Evolutionary conservation across 2,329 filamentous ascomycete genomes (phyloP).

Genomic region (Colletotrichum ledebouriae): DNA sequence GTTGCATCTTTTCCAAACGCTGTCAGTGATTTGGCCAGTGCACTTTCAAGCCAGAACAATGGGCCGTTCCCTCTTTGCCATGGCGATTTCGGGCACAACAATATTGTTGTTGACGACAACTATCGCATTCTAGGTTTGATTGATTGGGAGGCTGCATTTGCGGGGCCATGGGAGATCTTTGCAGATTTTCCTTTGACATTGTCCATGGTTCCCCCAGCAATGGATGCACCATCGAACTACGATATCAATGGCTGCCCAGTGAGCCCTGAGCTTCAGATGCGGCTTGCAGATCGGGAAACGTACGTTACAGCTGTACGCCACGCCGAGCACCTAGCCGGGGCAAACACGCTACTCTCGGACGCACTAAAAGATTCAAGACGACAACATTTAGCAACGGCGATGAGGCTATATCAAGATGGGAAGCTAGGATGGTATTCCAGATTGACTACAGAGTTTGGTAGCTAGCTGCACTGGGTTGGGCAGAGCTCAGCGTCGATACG

Average conservation of each 20-base stretch:
- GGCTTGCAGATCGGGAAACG: conserved; percentile 9
- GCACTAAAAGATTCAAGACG: conserved; percentile 5
- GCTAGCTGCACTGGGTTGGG: too few species aligned
- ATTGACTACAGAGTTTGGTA: conserved; percentile 5
- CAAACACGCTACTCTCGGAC: neutral
- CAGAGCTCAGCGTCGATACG: too few species aligned
- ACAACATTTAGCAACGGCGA: conserved; percentile 1
- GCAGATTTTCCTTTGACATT: conserved; percentile 24
- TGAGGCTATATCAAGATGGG: conserved; percentile 15
- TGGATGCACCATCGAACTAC: conserved; percentile 23
- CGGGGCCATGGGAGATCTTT: conserved; percentile 37
- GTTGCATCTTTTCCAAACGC: conserved; percentile 18
- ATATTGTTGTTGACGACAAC: conserved; percentile 46
- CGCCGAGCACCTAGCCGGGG: neutral
- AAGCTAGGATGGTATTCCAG: conserved; percentile 25
- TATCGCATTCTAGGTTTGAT: conserved; percentile 46
- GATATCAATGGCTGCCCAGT: conserved; percentile 7
- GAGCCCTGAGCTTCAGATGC: conserved; percentile 3
- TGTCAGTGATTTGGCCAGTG: conserved; percentile 2
- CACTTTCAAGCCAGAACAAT: neutral
- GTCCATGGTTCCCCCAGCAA: conserved; percentile 14
- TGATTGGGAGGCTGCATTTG: conserved; percentile 46
- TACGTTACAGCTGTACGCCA: conserved; percentile 14
- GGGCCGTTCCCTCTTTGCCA: conserved; percentile 23
- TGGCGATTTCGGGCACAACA: conserved; percentile 35